A percentile compares a stretch with the other conserved stretches of the same genome.
Evolutionary conservation across 331 rosid species (phyloP).

Genomic region (Quercus lobata): DNA sequence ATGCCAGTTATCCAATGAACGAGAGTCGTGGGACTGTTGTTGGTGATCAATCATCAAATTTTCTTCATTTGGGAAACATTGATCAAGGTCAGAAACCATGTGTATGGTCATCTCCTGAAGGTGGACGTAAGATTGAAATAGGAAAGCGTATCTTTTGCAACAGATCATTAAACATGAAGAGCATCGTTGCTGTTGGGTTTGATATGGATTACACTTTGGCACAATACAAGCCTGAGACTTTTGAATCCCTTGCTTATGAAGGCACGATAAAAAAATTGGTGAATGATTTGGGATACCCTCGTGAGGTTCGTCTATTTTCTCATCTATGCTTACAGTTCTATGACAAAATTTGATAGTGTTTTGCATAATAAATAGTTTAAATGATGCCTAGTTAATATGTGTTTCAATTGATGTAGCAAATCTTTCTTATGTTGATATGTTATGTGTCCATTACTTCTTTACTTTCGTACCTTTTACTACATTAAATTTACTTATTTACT

Average conservation of each 20-base stretch:
- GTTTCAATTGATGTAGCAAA: background rate
- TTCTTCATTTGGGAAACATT: constrained; percentile 14
- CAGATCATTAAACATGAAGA: constrained; percentile 92
- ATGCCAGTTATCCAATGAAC: constrained; percentile 56
- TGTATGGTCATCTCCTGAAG: constrained; percentile 66
- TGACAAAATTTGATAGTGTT: constrained; percentile 1
- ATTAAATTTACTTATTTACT: background rate
- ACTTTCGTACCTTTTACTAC: background rate
- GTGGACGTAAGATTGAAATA: constrained; percentile 51
- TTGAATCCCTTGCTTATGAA: constrained; percentile 92
- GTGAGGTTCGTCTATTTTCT: constrained; percentile 57
- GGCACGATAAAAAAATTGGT: constrained; percentile 93
- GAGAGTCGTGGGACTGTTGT: constrained; percentile 32
- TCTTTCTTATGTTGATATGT: background rate
- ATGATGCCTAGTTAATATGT: background rate
- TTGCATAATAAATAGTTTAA: background rate
- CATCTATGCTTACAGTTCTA: background rate
- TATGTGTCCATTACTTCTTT: background rate
- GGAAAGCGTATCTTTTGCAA: constrained; percentile 93
- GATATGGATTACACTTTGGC: constrained; percentile 99
- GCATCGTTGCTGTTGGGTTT: constrained; percentile 90
- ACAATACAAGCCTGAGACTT: constrained; percentile 95
- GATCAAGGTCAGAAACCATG: constrained; percentile 34
- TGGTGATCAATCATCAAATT: constrained; percentile 23
- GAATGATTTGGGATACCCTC: constrained; percentile 78